phyloP scores from a whole-genome alignment of 2,329 filamentous ascomycete species.

The Claviceps paspali region DNA sequence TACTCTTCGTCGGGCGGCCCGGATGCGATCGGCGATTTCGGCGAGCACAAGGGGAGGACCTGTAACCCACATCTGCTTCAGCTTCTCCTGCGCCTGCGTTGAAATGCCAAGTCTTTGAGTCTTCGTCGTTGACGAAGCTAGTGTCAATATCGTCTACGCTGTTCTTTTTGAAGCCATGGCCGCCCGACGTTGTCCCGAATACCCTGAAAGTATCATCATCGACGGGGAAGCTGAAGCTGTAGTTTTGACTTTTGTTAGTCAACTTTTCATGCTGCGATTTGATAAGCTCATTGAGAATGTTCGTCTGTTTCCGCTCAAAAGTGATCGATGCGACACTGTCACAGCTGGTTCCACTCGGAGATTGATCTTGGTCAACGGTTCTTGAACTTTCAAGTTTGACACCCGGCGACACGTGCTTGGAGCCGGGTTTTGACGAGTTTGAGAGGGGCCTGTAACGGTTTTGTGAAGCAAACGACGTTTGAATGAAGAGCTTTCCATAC shows the following conservation, averaged over 20 bases:
- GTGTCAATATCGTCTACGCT: constrained; percentile 49
- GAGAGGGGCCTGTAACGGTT: constrained; percentile 7
- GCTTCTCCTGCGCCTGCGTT: constrained; percentile 29
- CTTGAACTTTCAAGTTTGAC: constrained; percentile 6
- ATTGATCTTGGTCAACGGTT: constrained; percentile 1
- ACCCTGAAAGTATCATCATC: constrained; percentile 26
- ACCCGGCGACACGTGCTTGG: not conserved
- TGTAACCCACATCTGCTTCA: constrained; percentile 12
- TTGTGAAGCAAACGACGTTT: not conserved
- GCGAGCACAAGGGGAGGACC: constrained; percentile 25
- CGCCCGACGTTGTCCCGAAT: constrained; percentile 7
- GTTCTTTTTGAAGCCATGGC: constrained; percentile 28
- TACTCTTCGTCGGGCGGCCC: constrained; percentile 13
- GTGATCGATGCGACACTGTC: constrained; percentile 15
- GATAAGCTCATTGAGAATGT: constrained; percentile 23
- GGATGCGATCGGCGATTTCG: constrained; percentile 24
- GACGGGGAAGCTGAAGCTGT: constrained; percentile 37
- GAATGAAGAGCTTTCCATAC: constrained; percentile 23
- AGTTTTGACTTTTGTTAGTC: constrained; percentile 17
- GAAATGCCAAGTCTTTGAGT: constrained; percentile 31
- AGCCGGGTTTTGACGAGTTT: constrained; percentile 5
- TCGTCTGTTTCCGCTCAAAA: constrained; percentile 26
- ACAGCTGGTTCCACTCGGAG: constrained; percentile 19
- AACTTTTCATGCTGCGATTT: constrained; percentile 10
- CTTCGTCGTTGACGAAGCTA: constrained; percentile 37